Evolutionary conservation across 192 early-diverging fungal genomes (phyloP), one percentile per base, ranked within the genome.

Genomic region (Lobosporangium transversale): DNA sequence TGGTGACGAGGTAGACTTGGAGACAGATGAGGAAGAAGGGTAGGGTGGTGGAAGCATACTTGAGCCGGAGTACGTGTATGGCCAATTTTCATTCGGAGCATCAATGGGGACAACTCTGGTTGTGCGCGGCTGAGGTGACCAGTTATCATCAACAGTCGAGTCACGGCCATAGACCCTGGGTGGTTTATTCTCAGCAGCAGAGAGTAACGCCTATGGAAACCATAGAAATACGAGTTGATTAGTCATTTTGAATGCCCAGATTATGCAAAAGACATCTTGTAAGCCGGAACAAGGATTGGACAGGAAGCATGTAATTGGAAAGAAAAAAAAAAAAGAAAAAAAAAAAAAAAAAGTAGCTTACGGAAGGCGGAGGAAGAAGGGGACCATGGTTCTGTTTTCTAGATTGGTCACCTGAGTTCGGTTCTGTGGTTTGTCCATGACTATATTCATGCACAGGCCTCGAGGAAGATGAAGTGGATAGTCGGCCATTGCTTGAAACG

Each of bases 341-440:
- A n/a, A 53, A 24, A 42, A 24, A 31, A 32, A 61, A 33, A 58
- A 43, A 40, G 56, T 56, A 43, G 61, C 73, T 44, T 76, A 76
- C 73, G n/a, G 73, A 53, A 18, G 73, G 73, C 52, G 73, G 73
- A 62, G 73, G 73, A 32, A 76, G 73, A 21, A 66, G 63, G 14
- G 71, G 71, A 21, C 68, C 68, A 62, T 56, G 50, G 44, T 29
- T 50, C 36, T 52, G 68, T 60, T 58, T 36, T 55, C 62, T 36
- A 43, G 44, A 56, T 47, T 58, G 60, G 12, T 66, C 62, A 50
- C 56, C 44, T 35, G 62, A 45, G 21, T 53, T 42, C 15, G 12
- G 17, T 17, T 70, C 68, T 9, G 57, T 20, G 29, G 26, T 29
- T 26, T 51, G 48, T 29, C 53, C 21, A 36, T 76, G 64, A 10